A percentile compares a stretch with the other conserved stretches of the same genome.
These are phyloP conservation scores for Penicillium canariense DNA, from an alignment of 495 filamentous ascomycete genomes.

Conservation along the genomic window DNA sequence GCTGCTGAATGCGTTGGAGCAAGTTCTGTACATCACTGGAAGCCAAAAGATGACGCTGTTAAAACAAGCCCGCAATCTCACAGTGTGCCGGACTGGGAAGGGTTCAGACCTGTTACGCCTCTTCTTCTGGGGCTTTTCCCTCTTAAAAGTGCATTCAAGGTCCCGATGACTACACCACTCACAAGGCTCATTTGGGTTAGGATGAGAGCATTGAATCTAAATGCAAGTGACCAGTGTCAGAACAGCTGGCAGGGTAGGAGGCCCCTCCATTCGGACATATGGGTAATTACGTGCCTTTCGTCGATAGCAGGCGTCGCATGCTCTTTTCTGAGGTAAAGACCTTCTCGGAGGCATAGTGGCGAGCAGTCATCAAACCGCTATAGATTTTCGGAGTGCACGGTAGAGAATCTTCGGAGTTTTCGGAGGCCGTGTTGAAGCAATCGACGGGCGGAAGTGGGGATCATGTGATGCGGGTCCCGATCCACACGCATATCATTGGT, in stretches of 20 bases:
- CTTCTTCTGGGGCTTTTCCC: conserved; percentile 18
- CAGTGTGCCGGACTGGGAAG: neutral
- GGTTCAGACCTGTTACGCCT: neutral
- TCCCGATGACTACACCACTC: conserved; percentile 14
- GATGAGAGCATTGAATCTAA: conserved; percentile 9
- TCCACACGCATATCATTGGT: neutral
- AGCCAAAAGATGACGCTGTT: neutral
- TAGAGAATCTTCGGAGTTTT: conserved; percentile 2
- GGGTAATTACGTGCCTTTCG: conserved; percentile 4
- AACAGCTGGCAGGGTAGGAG: neutral
- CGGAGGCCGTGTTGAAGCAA: too few species aligned
- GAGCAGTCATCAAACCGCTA: neutral
- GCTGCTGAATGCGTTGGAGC: conserved; percentile 10
- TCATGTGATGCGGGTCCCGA: neutral
- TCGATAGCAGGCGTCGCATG: conserved; percentile 9
- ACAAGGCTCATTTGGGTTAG: conserved; percentile 15
- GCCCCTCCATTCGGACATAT: neutral
- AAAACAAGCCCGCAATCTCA: neutral
- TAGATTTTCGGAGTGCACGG: neutral
- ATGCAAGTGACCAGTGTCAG: neutral
- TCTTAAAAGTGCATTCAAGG: conserved; percentile 18
- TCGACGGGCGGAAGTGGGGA: too few species aligned
- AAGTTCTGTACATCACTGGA: conserved; percentile 8
- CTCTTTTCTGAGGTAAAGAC: conserved; percentile 4
- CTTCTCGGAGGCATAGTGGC: conserved; percentile 2